These are phyloP conservation scores for Solanum raphanifolium DNA, from an alignment of 257 asterid genomes.

Conservation along the genomic window DNA sequence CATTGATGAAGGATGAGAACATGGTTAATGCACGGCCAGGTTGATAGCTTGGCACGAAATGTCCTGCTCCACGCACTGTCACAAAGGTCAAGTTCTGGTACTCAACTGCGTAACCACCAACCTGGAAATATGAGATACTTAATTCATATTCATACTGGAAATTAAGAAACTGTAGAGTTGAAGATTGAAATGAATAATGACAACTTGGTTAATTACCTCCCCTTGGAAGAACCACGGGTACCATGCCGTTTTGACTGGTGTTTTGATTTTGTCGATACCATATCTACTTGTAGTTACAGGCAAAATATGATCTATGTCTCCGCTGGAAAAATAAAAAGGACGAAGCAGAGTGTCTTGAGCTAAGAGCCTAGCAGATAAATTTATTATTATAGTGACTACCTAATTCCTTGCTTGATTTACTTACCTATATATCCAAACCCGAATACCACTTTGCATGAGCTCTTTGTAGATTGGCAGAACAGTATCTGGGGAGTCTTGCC, in stretches of 20 bases:
- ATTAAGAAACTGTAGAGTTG: not conserved
- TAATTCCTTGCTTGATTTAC: not conserved
- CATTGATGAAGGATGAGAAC: constrained; percentile 33
- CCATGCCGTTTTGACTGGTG: constrained; percentile 39
- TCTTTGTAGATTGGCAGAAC: constrained; percentile 40
- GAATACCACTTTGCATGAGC: constrained; percentile 37
- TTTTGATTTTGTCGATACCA: constrained; percentile 33
- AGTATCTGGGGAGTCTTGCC: constrained; percentile 39
- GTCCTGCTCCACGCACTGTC: constrained; percentile 52
- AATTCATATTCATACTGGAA: not conserved
- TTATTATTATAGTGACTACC: not conserved
- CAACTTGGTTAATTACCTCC: constrained; percentile 18
- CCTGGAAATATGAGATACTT: constrained; percentile 12
- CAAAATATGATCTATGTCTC: constrained; percentile 42
- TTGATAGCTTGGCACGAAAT: constrained; percentile 54
- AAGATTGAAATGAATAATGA: not conserved
- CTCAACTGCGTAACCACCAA: constrained; percentile 54
- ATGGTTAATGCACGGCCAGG: constrained; percentile 44
- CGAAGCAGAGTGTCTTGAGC: not conserved
- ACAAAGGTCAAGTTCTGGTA: constrained; percentile 46
- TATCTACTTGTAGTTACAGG: constrained; percentile 56
- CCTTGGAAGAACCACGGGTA: constrained; percentile 48
- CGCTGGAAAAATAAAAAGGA: constrained; percentile 23
- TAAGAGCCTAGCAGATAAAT: not conserved
- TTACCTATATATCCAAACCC: constrained; percentile 54